Conservation (phyloP, 805 yeast genomes). For the Candida incommunis region DNA sequence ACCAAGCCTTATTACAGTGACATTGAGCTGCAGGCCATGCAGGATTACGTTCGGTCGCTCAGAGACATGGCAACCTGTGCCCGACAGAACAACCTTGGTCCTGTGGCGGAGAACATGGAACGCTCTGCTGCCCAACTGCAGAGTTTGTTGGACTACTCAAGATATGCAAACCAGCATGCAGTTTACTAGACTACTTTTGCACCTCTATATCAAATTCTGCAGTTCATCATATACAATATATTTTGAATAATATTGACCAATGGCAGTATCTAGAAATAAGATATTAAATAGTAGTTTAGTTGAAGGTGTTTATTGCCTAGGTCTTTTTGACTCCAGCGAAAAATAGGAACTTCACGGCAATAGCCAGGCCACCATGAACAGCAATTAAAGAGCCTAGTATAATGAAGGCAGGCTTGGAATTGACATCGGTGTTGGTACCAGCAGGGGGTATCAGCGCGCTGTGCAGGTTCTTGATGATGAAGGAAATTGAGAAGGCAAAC, state of each 20-base stretch:
- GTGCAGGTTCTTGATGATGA: constrained; percentile 32
- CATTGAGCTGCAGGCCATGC: neutral
- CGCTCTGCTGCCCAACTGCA: neutral
- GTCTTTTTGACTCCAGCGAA: constrained; percentile 28
- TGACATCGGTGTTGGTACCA: constrained; percentile 21
- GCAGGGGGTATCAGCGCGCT: constrained; percentile 19
- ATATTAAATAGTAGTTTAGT: neutral
- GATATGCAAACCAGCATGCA: no score
- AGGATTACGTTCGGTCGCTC: neutral
- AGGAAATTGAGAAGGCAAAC: constrained; percentile 43
- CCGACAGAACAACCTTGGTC: neutral
- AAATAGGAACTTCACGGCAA: constrained; percentile 52
- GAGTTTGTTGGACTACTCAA: neutral
- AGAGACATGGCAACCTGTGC: neutral
- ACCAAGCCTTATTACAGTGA: neutral
- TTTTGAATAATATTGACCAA: neutral
- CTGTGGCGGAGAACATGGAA: neutral
- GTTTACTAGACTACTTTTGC: no score
- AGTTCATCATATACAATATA: no score
- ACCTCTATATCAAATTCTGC: no score
- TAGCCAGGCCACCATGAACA: constrained; percentile 42
- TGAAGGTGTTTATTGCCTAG: no score
- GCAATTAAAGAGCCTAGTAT: constrained; percentile 28
- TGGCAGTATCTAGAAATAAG: no score
- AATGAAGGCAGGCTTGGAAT: constrained; percentile 24